Base-by-base conservation (phyloP, 257 asterid genomes). In the Fraxinus quadrangulata region DNA sequence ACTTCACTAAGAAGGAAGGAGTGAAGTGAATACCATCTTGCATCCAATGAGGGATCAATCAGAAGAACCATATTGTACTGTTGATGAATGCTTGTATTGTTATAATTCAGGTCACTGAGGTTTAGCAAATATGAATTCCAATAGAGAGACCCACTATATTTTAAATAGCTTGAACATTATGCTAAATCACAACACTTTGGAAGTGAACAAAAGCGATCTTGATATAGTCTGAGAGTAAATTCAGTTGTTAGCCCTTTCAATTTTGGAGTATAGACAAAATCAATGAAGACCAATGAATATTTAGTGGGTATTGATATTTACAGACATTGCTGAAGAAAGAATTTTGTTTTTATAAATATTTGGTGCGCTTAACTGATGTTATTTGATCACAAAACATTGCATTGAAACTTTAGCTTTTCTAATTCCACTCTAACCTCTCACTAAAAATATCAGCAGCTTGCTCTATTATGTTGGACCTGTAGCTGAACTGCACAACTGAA, bases 11-110 rank as follows among this genome's bases (percentile, higher is more conserved):
- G 71, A 71, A 54, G 70, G 63, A 33, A 40, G 70, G 21, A 66
- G n/a, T 74, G 59, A 16, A 47, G 59, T 6, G 30, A 73, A 47
- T 31, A 51, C 39, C 19, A 17, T 39, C 23, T 6, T 28, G 71
- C 45, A 33, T 75, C 77, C 71, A 28, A 17, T n/a, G 23, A 61
- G 56, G 68, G 47, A 21, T 28, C 28, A 71, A 45, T 45, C 74
- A 76, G 65, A 33, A 67, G 66, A 56, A 61, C 17, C 6, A 23
- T 24, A 61, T 61, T 23, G 14, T 56, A n/a, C 12, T 56, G 3
- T 56, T n/a, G 66, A 56, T 1, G 12, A 3, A 23, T 56, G 28
- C 28, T 21, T 56, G 66, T 56, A 7, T n/a, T 56, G 1, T 56
- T 56, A 56, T n/a, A 7, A 19, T 21, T 7, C 31, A 8, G 69